These are phyloP conservation scores for Neofusicoccum laricinum DNA, from an alignment of 2,329 filamentous ascomycete species.

Conservation along the genomic window DNA sequence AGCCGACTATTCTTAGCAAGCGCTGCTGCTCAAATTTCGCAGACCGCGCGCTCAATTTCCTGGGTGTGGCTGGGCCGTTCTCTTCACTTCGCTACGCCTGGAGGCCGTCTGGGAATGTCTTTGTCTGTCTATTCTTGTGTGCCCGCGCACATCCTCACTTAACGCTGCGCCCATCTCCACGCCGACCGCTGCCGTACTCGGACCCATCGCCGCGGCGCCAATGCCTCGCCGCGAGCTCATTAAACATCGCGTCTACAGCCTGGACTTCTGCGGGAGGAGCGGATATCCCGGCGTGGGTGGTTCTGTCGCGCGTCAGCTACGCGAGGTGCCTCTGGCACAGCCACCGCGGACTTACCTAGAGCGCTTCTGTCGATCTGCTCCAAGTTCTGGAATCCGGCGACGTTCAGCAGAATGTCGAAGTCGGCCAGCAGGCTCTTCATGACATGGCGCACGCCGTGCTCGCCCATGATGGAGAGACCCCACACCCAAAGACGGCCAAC, in stretches of 20 bases:
- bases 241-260: conserved; percentile 19
- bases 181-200: background rate
- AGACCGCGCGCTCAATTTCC: background rate
- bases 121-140: background rate
- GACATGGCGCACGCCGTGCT: conserved; percentile 60
- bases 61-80: background rate
- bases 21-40: conserved; percentile 5
- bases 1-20: background rate
- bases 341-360: conserved; percentile 21
- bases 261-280: conserved; percentile 25
- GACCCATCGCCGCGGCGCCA: background rate
- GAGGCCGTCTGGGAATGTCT: background rate
- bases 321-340: background rate
- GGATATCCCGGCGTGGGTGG: conserved; percentile 25
- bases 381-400: conserved; percentile 54
- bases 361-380: conserved; percentile 48
- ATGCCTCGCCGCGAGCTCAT: background rate
- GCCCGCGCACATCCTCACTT: conserved; percentile 8
- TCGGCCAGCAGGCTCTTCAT: conserved; percentile 61
- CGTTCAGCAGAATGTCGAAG: conserved; percentile 61
- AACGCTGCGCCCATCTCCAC: background rate
- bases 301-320: conserved; percentile 18
- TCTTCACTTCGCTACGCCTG: conserved; percentile 10
- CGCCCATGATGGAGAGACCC: conserved; percentile 58
- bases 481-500: conserved; percentile 61